A percentile compares a stretch with the other conserved stretches of the same genome.
Conservation (phyloP, 176 grass and related monocot genomes). For the Eragrostis curvula region DNA sequence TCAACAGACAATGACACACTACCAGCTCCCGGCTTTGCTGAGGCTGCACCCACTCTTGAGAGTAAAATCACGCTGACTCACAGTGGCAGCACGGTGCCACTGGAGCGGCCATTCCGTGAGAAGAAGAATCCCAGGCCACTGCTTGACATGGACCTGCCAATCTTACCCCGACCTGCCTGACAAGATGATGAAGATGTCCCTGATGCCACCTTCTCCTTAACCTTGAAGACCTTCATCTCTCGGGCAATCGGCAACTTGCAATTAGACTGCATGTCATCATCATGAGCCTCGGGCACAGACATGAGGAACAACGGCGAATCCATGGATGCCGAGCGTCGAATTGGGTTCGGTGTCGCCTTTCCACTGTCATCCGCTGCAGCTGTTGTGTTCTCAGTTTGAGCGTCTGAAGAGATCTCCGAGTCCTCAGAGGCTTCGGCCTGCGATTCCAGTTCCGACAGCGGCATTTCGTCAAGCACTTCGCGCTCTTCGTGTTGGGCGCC, state of each 20-base stretch:
- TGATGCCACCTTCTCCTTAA: conserved; percentile 42
- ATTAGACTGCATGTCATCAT: background rate
- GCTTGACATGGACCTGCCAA: conserved; percentile 66
- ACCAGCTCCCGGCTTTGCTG: conserved; percentile 69
- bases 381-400: conserved; percentile 32
- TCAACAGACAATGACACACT: conserved; percentile 40
- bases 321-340: conserved; percentile 56
- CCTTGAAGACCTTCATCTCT: conserved; percentile 38
- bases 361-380: conserved; percentile 16
- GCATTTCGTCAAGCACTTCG: conserved; percentile 44
- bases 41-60: conserved; percentile 46
- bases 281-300: conserved; percentile 38
- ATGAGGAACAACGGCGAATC: conserved; percentile 51
- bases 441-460: conserved; percentile 43
- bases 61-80: conserved; percentile 46
- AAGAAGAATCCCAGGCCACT: conserved; percentile 56
- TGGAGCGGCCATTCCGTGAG: conserved; percentile 43
- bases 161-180: conserved; percentile 38
- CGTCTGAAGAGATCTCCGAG: conserved; percentile 29
- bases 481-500: conserved; percentile 1
- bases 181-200: conserved; percentile 46
- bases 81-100: conserved; percentile 43
- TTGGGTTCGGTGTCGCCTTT: conserved; percentile 23
- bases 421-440: conserved; percentile 26
- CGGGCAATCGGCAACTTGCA: conserved; percentile 30